Conservation (phyloP, 345 rosid genomes). For the Cardamine occulta region DNA sequence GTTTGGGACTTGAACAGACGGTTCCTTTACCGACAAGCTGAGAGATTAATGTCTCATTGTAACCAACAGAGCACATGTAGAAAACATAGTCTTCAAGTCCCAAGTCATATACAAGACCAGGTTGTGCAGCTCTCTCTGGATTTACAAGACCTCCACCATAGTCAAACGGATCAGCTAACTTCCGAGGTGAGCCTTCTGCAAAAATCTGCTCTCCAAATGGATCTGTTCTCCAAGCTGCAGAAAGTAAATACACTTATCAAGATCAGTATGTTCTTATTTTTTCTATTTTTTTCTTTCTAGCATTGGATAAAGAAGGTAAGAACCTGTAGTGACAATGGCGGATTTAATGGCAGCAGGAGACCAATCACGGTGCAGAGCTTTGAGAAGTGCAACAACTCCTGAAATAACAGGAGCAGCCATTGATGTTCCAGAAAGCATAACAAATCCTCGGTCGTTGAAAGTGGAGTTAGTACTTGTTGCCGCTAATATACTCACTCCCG, state of each 20-base stretch:
- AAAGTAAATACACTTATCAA: not conserved
- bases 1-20: constrained; percentile 30
- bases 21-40: constrained; percentile 43
- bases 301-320: constrained; percentile 17
- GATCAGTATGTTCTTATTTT: not conserved
- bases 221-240: constrained; percentile 45
- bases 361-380: constrained; percentile 47
- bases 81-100: constrained; percentile 51
- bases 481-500: constrained; percentile 51
- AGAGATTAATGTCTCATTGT: constrained; percentile 53
- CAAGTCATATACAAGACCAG: constrained; percentile 65
- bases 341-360: constrained; percentile 54
- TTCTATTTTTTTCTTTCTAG: not conserved
- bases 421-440: constrained; percentile 50
- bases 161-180: constrained; percentile 54
- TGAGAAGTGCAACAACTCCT: constrained; percentile 51
- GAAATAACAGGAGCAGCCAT: constrained; percentile 50
- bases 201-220: constrained; percentile 46
- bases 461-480: constrained; percentile 36
- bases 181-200: constrained; percentile 46
- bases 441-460: constrained; percentile 38
- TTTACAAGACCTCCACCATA: constrained; percentile 69
- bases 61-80: constrained; percentile 52
- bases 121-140: constrained; percentile 57
- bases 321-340: constrained; percentile 55